Evolutionary conservation across 331 rosid species (phyloP).

Genomic region (Prunus yedoensis): DNA sequence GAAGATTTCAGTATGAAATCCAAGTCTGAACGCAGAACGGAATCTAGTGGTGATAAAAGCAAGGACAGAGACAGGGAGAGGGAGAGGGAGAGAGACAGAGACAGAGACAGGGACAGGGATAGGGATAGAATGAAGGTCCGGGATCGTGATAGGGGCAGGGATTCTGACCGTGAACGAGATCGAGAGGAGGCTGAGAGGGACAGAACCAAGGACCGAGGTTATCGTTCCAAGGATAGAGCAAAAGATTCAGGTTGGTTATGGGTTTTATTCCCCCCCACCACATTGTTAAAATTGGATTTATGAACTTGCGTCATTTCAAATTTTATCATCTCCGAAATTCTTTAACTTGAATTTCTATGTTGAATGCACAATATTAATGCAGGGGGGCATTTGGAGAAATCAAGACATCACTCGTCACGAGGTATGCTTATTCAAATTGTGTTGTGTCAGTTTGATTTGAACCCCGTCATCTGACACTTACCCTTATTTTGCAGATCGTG

Average conservation of each 20-base stretch:
- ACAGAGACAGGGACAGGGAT: slow-evolving; percentile 67
- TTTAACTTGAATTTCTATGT: not conserved
- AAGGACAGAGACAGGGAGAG: slow-evolving; percentile 54
- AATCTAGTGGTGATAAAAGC: slow-evolving; percentile 50
- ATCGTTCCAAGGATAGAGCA: slow-evolving; percentile 75
- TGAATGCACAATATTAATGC: slow-evolving; percentile 40
- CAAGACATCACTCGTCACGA: slow-evolving; percentile 68
- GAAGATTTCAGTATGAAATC: slow-evolving; percentile 52
- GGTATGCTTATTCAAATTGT: slow-evolving; percentile 41
- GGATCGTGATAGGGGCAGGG: slow-evolving; percentile 38
- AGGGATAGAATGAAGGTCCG: slow-evolving; percentile 53
- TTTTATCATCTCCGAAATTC: not conserved
- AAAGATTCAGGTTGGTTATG: slow-evolving; percentile 65
- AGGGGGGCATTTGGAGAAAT: slow-evolving; percentile 73
- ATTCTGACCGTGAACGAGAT: slow-evolving; percentile 44
- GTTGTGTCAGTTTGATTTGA: not conserved
- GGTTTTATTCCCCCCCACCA: not conserved
- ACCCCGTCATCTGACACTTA: not conserved
- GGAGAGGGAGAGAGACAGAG: slow-evolving; percentile 56
- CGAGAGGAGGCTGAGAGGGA: slow-evolving; percentile 51
- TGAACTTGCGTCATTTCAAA: not conserved
- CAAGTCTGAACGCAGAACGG: slow-evolving; percentile 57
- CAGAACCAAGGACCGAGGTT: slow-evolving; percentile 42
- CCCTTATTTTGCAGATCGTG: slow-evolving; percentile 60
- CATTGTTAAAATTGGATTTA: not conserved